These are phyloP conservation scores for Henningerozyma blattae DNA, from an alignment of 805 yeast species.

Conservation along the genomic window DNA sequence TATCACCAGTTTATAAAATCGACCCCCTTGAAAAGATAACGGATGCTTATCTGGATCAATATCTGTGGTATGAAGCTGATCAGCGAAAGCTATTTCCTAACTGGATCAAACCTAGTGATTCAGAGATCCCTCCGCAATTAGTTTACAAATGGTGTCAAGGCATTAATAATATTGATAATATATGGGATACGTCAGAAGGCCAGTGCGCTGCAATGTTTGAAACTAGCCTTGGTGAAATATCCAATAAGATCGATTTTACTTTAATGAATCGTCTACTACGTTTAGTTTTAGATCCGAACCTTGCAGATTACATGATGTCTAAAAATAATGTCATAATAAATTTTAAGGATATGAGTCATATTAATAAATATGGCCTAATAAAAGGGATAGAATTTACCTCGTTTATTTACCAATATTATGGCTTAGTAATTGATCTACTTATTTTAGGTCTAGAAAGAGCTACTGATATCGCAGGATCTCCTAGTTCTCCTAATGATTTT, in stretches of 20 bases:
- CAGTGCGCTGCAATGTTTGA: constrained; percentile 79
- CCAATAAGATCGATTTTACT: constrained; percentile 84
- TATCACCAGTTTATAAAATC: constrained; percentile 75
- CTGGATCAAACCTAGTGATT: constrained; percentile 93
- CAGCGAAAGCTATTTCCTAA: constrained; percentile 79
- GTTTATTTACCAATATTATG: constrained; percentile 83
- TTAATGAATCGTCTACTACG: constrained; percentile 70
- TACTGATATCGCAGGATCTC: constrained; percentile 70
- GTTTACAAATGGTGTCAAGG: constrained; percentile 95
- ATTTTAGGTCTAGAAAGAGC: constrained; percentile 84
- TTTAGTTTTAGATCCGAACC: constrained; percentile 72
- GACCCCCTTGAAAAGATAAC: constrained; percentile 93
- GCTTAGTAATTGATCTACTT: constrained; percentile 69
- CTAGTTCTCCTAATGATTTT: constrained; percentile 62
- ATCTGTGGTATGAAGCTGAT: constrained; percentile 92
- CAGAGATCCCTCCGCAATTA: constrained; percentile 83
- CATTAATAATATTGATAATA: constrained; percentile 58
- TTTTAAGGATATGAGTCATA: constrained; percentile 91
- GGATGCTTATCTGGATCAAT: constrained; percentile 92
- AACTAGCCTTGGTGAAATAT: constrained; percentile 52
- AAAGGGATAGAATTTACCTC: constrained; percentile 87
- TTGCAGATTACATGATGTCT: constrained; percentile 91
- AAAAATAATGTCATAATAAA: constrained; percentile 74
- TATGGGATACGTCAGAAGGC: constrained; percentile 72
- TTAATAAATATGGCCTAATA: constrained; percentile 76